Conservation (phyloP, 352 stramenopile genomes). For the Pythium oligandrum region DNA sequence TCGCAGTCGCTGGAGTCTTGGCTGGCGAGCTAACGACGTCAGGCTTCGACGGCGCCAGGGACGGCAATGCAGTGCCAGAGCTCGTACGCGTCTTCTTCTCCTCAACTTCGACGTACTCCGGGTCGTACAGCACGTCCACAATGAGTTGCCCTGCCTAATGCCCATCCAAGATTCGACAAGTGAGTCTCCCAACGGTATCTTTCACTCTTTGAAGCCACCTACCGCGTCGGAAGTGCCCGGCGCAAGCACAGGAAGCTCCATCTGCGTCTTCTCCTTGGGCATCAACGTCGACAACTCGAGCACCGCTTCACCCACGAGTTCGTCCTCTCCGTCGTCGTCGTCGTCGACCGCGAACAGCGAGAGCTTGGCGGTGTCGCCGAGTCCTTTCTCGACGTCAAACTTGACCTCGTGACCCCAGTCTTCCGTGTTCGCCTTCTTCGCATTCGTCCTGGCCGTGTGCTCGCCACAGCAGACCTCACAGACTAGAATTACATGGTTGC, state of each 20-base stretch:
- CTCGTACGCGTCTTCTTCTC: not conserved
- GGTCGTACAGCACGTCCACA: conserved; percentile 19
- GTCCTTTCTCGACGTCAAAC: not conserved
- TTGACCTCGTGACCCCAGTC: not conserved
- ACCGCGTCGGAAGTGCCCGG: not conserved
- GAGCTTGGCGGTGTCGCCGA: conserved; percentile 10
- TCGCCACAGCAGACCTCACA: not conserved
- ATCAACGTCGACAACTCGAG: not conserved
- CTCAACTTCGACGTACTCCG: conserved; percentile 2
- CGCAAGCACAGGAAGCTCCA: not conserved
- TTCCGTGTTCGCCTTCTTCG: not conserved
- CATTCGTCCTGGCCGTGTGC: not conserved
- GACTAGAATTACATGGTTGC: not conserved
- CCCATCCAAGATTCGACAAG: not conserved
- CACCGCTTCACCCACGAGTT: not conserved
- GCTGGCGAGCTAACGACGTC: conserved; percentile 1
- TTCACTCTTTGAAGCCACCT: not conserved
- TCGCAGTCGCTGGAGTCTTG: not conserved
- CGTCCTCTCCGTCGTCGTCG: conserved; percentile 65
- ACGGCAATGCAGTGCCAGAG: not conserved
- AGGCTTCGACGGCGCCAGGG: conserved; percentile 5
- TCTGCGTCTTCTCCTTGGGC: not conserved
- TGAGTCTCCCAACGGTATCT: not conserved
- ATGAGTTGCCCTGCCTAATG: conserved; percentile 7
- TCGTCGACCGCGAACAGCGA: conserved; percentile 70